Evolutionary conservation across 2,329 filamentous ascomycete species (phyloP).

Genomic region (Trichoderma cornu-damae): DNA sequence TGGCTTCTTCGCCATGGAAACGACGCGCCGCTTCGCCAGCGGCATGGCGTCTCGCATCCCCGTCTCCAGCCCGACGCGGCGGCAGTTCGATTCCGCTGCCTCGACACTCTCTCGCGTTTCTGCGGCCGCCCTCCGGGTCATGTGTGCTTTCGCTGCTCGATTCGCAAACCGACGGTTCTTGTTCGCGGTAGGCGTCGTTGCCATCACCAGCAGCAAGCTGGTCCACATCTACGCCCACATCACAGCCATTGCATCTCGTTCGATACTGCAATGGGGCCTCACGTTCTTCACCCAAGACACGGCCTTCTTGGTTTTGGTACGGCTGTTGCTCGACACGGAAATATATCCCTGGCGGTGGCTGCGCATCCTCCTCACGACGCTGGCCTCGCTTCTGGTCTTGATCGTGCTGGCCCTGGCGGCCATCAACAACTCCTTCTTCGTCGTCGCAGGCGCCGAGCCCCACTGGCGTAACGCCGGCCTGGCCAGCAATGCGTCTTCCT

Average conservation of each 20-base stretch:
- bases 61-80: not conserved
- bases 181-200: constrained; percentile 31
- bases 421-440: constrained; percentile 27
- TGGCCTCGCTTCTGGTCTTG: constrained; percentile 24
- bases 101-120: not conserved
- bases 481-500: constrained; percentile 29
- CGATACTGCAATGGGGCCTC: constrained; percentile 30
- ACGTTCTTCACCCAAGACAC: constrained; percentile 36
- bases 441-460: constrained; percentile 30
- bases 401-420: constrained; percentile 18
- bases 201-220: constrained; percentile 30
- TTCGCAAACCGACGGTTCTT: constrained; percentile 30
- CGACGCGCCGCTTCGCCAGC: constrained; percentile 16
- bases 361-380: constrained; percentile 20
- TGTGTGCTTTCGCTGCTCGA: constrained; percentile 21
- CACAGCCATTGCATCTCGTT: constrained; percentile 28
- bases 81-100: not conserved
- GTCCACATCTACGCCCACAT: constrained; percentile 32
- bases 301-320: constrained; percentile 29
- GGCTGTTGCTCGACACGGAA: constrained; percentile 29
- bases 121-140: constrained; percentile 14
- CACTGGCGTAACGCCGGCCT: constrained; percentile 33
- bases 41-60: constrained; percentile 15
- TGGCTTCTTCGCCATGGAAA: not conserved
- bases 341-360: constrained; percentile 22